Conservation (phyloP, 495 filamentous ascomycete species). For the Annulohypoxylon maeteangense region DNA sequence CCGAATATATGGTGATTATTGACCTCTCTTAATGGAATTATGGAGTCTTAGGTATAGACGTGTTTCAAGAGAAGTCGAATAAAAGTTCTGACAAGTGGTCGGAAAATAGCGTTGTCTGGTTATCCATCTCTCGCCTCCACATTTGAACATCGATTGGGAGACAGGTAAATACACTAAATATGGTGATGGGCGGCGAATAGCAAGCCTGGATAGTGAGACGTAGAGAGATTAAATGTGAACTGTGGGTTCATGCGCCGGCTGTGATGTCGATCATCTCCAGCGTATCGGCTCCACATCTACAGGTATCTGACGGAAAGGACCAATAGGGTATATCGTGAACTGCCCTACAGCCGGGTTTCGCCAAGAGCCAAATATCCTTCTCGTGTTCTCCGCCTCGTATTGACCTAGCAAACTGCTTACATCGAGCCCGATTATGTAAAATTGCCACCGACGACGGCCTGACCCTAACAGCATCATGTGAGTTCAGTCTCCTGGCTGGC, state of each 20-base stretch:
- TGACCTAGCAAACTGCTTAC: not conserved
- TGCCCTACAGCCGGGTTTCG: not conserved
- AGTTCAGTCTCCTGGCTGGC: not conserved
- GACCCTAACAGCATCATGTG: not conserved
- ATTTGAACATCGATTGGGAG: not conserved
- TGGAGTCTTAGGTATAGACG: not conserved
- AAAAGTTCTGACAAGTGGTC: not conserved
- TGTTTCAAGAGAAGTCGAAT: not conserved
- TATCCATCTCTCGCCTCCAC: not conserved
- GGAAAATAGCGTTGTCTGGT: not conserved
- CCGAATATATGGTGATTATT: not conserved
- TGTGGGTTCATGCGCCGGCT: conserved; percentile 16
- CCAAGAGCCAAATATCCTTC: conserved; percentile 17
- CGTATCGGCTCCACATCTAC: conserved; percentile 9
- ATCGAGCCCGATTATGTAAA: conserved; percentile 18
- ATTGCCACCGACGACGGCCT: not conserved
- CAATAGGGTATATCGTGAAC: conserved; percentile 8
- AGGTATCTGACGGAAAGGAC: conserved; percentile 5
- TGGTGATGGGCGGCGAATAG: not conserved
- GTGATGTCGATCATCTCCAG: conserved; percentile 27
- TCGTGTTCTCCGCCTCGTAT: conserved; percentile 20
- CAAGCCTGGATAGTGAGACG: not conserved
- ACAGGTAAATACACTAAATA: too few relatives aligned
- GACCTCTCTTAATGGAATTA: not conserved
- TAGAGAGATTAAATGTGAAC: conserved; percentile 4